These are phyloP conservation scores for Penstemon newberryi DNA, from an alignment of 257 asterid genomes.

Conservation along the genomic window DNA sequence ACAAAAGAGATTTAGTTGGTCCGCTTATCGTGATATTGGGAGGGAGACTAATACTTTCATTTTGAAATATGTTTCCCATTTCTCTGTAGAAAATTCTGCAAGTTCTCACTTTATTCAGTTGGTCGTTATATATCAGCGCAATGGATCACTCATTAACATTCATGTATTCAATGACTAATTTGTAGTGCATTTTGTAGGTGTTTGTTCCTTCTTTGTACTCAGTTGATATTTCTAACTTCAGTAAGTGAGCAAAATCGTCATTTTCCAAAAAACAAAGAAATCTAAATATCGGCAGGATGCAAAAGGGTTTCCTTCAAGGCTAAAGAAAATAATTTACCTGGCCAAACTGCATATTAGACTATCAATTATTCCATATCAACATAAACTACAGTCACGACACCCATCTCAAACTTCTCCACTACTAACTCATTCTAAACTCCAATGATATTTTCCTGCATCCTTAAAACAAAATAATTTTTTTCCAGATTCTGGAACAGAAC, in stretches of 20 bases:
- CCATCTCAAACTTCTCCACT: neutral
- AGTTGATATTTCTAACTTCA: neutral
- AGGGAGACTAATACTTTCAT: neutral
- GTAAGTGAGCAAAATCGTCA: neutral
- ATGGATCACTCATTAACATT: neutral
- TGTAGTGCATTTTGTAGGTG: neutral
- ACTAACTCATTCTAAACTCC: slow-evolving; percentile 10
- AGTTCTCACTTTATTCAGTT: neutral
- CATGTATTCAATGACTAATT: neutral
- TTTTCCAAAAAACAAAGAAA: neutral
- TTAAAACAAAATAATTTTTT: neutral
- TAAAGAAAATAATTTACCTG: neutral
- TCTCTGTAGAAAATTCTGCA: slow-evolving; percentile 6
- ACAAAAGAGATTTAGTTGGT: neutral
- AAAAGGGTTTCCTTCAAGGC: neutral
- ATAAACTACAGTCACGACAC: neutral
- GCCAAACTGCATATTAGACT: neutral
- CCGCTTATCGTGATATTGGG: neutral
- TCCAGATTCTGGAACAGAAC: slow-evolving; percentile 9
- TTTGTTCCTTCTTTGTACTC: neutral
- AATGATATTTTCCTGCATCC: neutral
- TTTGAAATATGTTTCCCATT: slow-evolving; percentile 1
- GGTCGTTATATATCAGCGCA: neutral
- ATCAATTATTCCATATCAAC: neutral
- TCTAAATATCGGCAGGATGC: neutral